Evolutionary conservation across 1,284 basidiomycete species (phyloP).

Genomic region (Irpex rosettiformis): DNA sequence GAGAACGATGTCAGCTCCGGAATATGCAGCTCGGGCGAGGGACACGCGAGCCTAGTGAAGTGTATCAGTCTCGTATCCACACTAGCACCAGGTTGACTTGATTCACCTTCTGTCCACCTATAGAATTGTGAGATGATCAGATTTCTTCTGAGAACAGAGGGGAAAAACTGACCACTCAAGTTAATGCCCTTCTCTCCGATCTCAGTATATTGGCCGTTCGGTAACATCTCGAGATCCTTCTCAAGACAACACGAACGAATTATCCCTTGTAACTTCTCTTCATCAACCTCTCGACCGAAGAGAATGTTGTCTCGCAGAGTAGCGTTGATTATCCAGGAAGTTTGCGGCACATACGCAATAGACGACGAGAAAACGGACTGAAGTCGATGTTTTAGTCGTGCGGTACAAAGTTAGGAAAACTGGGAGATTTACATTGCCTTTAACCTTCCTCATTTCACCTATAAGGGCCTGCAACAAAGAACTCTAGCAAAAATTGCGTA

Average conservation of each 20-base stretch:
- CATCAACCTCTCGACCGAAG: constrained; percentile 61
- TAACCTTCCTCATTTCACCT: constrained; percentile 72
- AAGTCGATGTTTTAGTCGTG: background rate
- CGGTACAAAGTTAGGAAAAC: background rate
- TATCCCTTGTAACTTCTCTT: constrained; percentile 50
- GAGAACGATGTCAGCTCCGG: constrained; percentile 66
- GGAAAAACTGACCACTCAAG: constrained; percentile 42
- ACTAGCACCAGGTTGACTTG: background rate
- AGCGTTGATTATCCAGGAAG: constrained; percentile 77
- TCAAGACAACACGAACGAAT: constrained; percentile 60
- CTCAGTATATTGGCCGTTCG: constrained; percentile 68
- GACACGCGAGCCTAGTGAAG: constrained; percentile 76
- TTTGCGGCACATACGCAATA: constrained; percentile 75
- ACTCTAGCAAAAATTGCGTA: constrained; percentile 34
- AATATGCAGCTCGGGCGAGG: constrained; percentile 79
- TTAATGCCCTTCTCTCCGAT: constrained; percentile 85
- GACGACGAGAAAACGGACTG: constrained; percentile 63
- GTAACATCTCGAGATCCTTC: constrained; percentile 64
- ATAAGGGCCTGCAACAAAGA: constrained; percentile 70
- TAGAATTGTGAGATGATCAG: background rate
- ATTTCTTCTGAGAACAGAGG: background rate
- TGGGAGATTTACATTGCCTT: constrained; percentile 43
- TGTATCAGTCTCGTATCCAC: background rate
- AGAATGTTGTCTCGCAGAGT: constrained; percentile 66
- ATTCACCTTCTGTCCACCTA: constrained; percentile 52